Conservation (phyloP, 768 basidiomycete species). For the Dentipellis sp. region DNA sequence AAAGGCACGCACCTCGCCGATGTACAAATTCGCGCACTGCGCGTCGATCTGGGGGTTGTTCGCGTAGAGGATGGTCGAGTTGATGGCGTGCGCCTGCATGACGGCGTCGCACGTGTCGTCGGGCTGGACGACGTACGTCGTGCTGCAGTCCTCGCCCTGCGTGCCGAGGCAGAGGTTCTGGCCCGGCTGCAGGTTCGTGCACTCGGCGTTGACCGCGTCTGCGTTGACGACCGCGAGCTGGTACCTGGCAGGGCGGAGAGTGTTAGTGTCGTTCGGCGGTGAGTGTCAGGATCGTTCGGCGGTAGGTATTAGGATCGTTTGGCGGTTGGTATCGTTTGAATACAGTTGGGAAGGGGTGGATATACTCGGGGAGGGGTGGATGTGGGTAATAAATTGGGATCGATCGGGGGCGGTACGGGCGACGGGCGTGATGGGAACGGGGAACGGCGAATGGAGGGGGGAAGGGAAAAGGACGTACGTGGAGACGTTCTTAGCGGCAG, state of each 20-base stretch:
- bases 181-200: conserved; percentile 50
- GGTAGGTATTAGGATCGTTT: too few species aligned
- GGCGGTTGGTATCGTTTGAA: too few species aligned
- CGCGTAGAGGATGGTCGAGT: conserved; percentile 41
- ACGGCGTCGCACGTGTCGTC: conserved; percentile 56
- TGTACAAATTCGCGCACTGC: conserved; percentile 56
- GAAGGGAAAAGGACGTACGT: conserved; percentile 33
- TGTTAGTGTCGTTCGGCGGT: too few species aligned
- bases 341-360: too few species aligned
- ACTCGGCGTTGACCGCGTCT: conserved; percentile 37
- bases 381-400: too few species aligned
- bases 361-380: too few species aligned
- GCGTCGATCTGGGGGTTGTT: conserved; percentile 71
- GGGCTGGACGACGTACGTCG: conserved; percentile 45
- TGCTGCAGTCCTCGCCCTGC: conserved; percentile 49
- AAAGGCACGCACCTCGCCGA: conserved; percentile 51
- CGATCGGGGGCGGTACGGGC: not conserved
- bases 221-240: conserved; percentile 63
- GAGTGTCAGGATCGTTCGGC: too few species aligned
- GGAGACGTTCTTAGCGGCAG: conserved; percentile 48
- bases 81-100: conserved; percentile 29
- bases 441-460: conserved; percentile 3
- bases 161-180: conserved; percentile 52
- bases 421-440: not conserved
- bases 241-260: conserved; percentile 46